Evolutionary conservation across 2,329 filamentous ascomycete genomes (phyloP), one percentile per base, ranked within the genome.

Genomic region (Geosmithia putterillii): DNA sequence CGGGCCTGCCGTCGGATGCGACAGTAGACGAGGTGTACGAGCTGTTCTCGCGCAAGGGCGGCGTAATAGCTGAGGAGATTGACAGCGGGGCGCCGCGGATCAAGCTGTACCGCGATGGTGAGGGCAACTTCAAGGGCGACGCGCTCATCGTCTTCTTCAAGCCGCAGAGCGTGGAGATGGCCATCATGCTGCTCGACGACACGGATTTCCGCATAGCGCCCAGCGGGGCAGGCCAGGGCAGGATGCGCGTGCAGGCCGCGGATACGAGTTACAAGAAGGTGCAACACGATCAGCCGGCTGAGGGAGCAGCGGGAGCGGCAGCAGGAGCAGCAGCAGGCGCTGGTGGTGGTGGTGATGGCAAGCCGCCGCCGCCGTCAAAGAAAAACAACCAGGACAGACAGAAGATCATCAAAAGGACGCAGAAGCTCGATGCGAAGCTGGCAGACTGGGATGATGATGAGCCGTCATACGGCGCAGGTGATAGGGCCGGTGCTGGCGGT

Each of bases 91-190:
- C 80, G 39, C 86, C 87, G 38, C 82, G 92, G 34, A 90, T 98
- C 64, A 96, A 95, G 66, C 78, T 98, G 61, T 98, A 98, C 64
- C 78, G 71, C 18, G 81, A 95, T 57, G 78, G 83, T 1, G 65
- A 81, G 1, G 92, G 88, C 18, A 76, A 79, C 15, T 94, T 95
- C 71, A 96, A 95, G 58, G 92, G 92, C 47, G 89, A 96, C 57
- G 89, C 86, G 2, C 72, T 98, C 25, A 71, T 98, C 44, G 86
- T 96, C 32, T 98, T 94, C 65, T 95, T 95, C 73, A 86, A 92
- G 53, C 84, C 88, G 0, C 88, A 94, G 57, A 94, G 86, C n/a
- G 90, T 98, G 46, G 70, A 83, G 37, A 82, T 88, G 66, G 86
- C 86, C 38, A 84, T 90, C 50, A 79, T 81, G 66, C 71, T 92